Percentiles rank a stretch among this genome's conserved stretches.
These are phyloP conservation scores for Smittium culicis DNA, from an alignment of 371 early-diverging fungal species.

Conservation along the genomic window DNA sequence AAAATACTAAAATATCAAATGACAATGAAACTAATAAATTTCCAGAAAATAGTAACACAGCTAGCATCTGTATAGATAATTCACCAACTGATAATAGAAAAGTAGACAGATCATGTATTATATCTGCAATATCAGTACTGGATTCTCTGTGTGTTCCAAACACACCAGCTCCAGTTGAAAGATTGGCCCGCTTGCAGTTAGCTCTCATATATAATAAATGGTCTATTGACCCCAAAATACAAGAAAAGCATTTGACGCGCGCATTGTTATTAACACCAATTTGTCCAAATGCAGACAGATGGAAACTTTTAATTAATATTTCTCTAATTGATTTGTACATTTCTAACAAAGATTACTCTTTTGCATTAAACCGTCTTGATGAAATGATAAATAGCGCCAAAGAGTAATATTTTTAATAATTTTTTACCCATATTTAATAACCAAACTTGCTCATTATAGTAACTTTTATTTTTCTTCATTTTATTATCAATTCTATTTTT, in stretches of 20 bases:
- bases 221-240: background rate
- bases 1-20: too few relatives aligned
- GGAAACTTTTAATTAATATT: background rate
- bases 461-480: background rate
- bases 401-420: background rate
- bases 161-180: background rate
- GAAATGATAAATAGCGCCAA: background rate
- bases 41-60: too few relatives aligned
- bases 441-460: background rate
- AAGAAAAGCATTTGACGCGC: background rate
- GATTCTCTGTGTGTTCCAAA: constrained; percentile 3
- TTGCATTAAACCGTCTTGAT: background rate
- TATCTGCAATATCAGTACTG: background rate
- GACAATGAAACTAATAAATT: too few relatives aligned
- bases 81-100: too few relatives aligned
- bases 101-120: background rate
- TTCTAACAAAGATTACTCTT: background rate
- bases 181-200: background rate
- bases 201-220: background rate
- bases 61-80: too few relatives aligned
- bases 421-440: too few relatives aligned
- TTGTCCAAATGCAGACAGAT: background rate
- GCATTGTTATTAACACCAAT: background rate
- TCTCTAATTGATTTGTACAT: background rate
- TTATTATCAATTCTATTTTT: background rate